Conservation (phyloP, 116 monocot species). For the Papilionanthe hybrid region DNA sequence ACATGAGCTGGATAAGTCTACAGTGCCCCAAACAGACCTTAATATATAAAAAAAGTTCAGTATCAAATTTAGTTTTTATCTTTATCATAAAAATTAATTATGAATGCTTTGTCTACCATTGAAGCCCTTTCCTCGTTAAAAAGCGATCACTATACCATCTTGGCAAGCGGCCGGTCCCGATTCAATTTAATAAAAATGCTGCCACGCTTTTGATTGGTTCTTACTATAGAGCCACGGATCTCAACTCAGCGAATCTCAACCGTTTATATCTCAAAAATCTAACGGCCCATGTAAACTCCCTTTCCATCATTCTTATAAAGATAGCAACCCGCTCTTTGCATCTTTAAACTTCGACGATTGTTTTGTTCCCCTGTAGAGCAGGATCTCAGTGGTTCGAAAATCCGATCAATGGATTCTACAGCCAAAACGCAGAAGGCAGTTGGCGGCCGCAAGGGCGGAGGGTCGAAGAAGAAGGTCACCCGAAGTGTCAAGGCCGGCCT, state of each 20-base stretch:
- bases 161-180: too few relatives aligned
- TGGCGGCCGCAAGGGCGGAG: conserved; percentile 29
- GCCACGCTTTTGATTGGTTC: not conserved
- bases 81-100: too few relatives aligned
- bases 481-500: conserved; percentile 24
- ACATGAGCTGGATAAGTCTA: too few relatives aligned
- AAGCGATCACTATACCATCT: too few relatives aligned
- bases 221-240: not conserved
- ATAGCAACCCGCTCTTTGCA: not conserved
- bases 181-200: too few relatives aligned
- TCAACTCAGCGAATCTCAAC: not conserved
- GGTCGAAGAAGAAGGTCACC: conserved; percentile 19
- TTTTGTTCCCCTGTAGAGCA: not conserved
- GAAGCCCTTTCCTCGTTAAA: too few relatives aligned
- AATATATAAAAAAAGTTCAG: too few relatives aligned
- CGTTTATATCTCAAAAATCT: not conserved
- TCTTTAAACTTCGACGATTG: not conserved
- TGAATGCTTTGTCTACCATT: too few relatives aligned
- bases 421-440: conserved; percentile 7
- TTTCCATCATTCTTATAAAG: not conserved
- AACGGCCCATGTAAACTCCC: not conserved
- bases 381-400: not conserved
- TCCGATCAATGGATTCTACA: not conserved
- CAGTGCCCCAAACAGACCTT: too few relatives aligned
- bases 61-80: too few relatives aligned